A percentile compares a stretch with the other conserved stretches of the same genome.
phyloP scores from a whole-genome alignment of 148 eudicot genomes.

The Rhododendron griersonianum region DNA sequence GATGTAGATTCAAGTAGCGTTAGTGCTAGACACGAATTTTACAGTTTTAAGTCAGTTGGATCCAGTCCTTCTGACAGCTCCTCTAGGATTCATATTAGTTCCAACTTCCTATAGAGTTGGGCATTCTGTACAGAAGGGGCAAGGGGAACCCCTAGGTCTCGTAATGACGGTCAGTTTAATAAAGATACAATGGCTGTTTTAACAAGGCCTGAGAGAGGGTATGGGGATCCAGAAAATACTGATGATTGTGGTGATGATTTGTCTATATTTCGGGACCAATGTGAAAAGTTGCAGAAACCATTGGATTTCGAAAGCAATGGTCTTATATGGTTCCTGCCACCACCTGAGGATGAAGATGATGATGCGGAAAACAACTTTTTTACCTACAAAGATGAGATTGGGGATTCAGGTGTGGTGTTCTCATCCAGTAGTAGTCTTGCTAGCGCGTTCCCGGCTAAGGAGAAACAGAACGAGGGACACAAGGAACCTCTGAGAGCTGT shows the following conservation, averaged over 20 bases:
- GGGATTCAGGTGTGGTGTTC: constrained; percentile 44
- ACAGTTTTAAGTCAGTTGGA: constrained; percentile 60
- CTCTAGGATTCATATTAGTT: constrained; percentile 72
- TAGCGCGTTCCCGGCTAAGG: constrained; percentile 34
- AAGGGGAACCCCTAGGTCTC: constrained; percentile 43
- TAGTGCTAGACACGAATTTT: constrained; percentile 63
- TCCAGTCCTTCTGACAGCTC: constrained; percentile 90
- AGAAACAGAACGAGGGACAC: constrained; percentile 42
- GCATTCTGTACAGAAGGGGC: constrained; percentile 54
- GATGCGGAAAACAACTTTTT: constrained; percentile 56
- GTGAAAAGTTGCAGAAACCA: constrained; percentile 39
- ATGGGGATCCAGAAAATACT: constrained; percentile 28
- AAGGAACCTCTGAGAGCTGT: constrained; percentile 54
- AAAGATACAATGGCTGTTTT: constrained; percentile 44
- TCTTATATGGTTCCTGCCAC: constrained; percentile 83
- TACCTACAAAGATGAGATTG: constrained; percentile 72
- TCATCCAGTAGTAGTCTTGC: constrained; percentile 40
- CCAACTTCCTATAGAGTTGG: constrained; percentile 57
- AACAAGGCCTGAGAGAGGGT: constrained; percentile 40
- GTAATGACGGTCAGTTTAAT: constrained; percentile 31
- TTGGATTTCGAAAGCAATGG: constrained; percentile 74
- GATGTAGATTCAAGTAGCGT: constrained; percentile 75
- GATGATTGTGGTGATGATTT: constrained; percentile 37
- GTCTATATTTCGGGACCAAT: constrained; percentile 21
- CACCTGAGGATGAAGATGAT: constrained; percentile 68